Percentiles rank a stretch among this genome's conserved stretches.
Evolutionary conservation across 2,329 filamentous ascomycete species (phyloP).

Genomic region (Zelopaecilomyces penicillatus): DNA sequence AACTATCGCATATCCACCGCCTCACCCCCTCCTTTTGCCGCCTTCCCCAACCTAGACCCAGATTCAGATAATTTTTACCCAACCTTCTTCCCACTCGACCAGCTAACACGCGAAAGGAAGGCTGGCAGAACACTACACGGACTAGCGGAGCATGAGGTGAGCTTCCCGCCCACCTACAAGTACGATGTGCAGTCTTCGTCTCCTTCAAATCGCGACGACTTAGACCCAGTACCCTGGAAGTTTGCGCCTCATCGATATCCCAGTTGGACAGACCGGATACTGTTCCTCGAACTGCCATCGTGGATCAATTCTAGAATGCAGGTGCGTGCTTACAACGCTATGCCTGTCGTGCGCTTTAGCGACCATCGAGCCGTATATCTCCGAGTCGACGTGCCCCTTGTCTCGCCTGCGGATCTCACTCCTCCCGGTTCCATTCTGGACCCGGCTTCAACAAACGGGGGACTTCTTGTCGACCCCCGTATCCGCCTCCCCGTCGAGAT

Average conservation of each 20-base stretch:
- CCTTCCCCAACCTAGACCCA: constrained; percentile 52
- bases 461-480: constrained; percentile 30
- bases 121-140: constrained; percentile 69
- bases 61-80: constrained; percentile 54
- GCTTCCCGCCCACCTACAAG: constrained; percentile 92
- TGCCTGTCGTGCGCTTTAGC: constrained; percentile 72
- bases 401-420: constrained; percentile 31
- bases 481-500: constrained; percentile 41
- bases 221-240: constrained; percentile 45
- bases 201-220: constrained; percentile 19
- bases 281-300: constrained; percentile 59
- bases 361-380: constrained; percentile 84
- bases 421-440: constrained; percentile 13
- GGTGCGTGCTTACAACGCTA: constrained; percentile 61
- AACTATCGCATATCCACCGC: constrained; percentile 82
- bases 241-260: constrained; percentile 83
- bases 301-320: constrained; percentile 40
- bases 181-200: constrained; percentile 44
- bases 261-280: constrained; percentile 85
- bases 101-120: constrained; percentile 63
- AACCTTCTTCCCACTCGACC: constrained; percentile 64
- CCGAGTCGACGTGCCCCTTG: constrained; percentile 56
- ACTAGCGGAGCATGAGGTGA: constrained; percentile 63
- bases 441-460: constrained; percentile 12
- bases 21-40: constrained; percentile 51